Evolutionary conservation across 75 land plant species (phyloP).

Genomic region (Cryptomeria japonica): DNA sequence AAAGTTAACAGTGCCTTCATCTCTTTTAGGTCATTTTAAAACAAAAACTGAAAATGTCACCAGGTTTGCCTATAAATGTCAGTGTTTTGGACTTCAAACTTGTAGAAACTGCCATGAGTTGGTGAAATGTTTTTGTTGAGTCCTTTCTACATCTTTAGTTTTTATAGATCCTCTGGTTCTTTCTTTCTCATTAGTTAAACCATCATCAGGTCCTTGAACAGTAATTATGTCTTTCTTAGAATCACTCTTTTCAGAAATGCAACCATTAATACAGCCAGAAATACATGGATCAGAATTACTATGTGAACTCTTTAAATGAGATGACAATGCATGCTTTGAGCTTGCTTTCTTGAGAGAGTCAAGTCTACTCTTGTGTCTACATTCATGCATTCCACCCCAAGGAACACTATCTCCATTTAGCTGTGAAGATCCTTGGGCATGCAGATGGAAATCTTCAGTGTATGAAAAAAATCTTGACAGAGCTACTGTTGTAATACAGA

Average conservation of each 20-base stretch:
- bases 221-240: not conserved
- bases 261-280: not conserved
- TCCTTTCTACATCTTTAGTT: not conserved
- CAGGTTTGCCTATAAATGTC: constrained; percentile 24
- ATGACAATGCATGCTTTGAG: constrained; percentile 9
- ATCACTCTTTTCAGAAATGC: not conserved
- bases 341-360: constrained; percentile 53
- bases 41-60: constrained; percentile 75
- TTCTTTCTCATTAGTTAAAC: not conserved
- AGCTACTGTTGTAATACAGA: too few species aligned
- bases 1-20: too few species aligned
- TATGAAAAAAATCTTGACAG: too few species aligned
- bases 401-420: constrained; percentile 31
- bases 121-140: not conserved
- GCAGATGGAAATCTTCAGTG: constrained; percentile 8
- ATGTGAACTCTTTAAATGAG: constrained; percentile 17
- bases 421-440: constrained; percentile 22
- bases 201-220: not conserved
- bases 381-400: constrained; percentile 42
- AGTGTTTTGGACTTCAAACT: not conserved
- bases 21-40: too few species aligned
- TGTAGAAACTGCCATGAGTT: not conserved
- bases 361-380: constrained; percentile 37
- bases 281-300: not conserved
- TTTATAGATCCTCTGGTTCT: not conserved